Evolutionary conservation across 1,284 basidiomycete genomes (phyloP).

Genomic region (Pulveroboletus sp.): DNA sequence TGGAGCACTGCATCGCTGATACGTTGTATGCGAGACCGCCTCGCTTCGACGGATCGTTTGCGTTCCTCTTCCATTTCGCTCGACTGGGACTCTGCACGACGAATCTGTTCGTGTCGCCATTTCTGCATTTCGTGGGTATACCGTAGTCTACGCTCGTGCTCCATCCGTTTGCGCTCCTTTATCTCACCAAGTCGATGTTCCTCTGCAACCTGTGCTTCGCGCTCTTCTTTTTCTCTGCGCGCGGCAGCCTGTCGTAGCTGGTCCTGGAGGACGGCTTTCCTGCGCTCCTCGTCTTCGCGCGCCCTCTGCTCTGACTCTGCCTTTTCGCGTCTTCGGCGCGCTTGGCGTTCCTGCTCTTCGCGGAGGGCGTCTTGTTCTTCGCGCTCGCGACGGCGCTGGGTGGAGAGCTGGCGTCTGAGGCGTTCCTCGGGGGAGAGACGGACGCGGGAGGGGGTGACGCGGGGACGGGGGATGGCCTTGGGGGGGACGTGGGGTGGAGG

Average conservation of each 20-base stretch:
- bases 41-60: constrained; percentile 45
- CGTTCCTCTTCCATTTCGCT: constrained; percentile 48
- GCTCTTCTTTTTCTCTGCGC: constrained; percentile 48
- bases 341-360: constrained; percentile 55
- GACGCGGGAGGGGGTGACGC: constrained; percentile 6
- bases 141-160: constrained; percentile 52
- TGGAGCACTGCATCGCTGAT: constrained; percentile 47
- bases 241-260: constrained; percentile 51
- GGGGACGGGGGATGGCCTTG: not conserved
- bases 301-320: constrained; percentile 47
- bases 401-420: constrained; percentile 42
- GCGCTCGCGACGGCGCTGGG: constrained; percentile 43
- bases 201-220: constrained; percentile 52
- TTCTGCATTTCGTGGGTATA: constrained; percentile 55
- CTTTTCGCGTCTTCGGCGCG: constrained; percentile 47
- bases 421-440: constrained; percentile 43
- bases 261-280: constrained; percentile 48
- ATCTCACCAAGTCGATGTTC: constrained; percentile 47
- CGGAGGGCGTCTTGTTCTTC: constrained; percentile 51
- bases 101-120: constrained; percentile 56
- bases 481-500: constrained; percentile 6
- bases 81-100: constrained; percentile 46
- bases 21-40: constrained; percentile 46
- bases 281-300: constrained; percentile 50
- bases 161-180: constrained; percentile 50